A percentile compares a stretch with the other conserved stretches of the same genome.
Conservation (phyloP, 164 flowering plant genomes). For the Magnolia sinica region DNA sequence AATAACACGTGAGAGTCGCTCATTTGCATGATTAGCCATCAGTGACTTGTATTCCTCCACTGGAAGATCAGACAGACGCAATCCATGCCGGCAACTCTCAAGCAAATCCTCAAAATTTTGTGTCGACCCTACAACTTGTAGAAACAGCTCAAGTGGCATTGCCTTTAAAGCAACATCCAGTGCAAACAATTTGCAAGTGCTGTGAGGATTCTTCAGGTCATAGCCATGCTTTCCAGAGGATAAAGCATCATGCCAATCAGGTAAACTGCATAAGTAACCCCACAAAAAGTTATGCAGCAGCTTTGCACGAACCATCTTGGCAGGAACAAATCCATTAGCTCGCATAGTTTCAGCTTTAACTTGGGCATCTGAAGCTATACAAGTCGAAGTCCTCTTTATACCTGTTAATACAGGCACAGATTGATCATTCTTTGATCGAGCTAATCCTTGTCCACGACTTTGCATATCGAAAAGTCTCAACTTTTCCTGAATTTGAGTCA, state of each 20-base stretch:
- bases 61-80: constrained; percentile 74
- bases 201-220: constrained; percentile 50
- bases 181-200: constrained; percentile 54
- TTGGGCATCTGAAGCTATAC: constrained; percentile 32
- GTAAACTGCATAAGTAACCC: constrained; percentile 46
- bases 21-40: constrained; percentile 71
- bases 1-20: constrained; percentile 64
- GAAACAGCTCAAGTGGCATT: constrained; percentile 85
- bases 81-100: constrained; percentile 63
- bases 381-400: constrained; percentile 44
- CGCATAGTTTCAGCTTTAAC: constrained; percentile 61
- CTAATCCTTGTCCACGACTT: constrained; percentile 45
- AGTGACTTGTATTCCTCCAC: constrained; percentile 50
- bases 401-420: constrained; percentile 55
- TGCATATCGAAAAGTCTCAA: constrained; percentile 68
- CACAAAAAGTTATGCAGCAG: constrained; percentile 79
- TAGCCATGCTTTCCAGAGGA: constrained; percentile 30
- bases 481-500: constrained; percentile 69
- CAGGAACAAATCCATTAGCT: constrained; percentile 76
- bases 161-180: constrained; percentile 63
- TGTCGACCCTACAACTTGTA: constrained; percentile 77
- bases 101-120: constrained; percentile 52
- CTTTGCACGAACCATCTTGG: constrained; percentile 90
- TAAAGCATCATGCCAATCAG: constrained; percentile 46
- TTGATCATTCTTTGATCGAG: constrained; percentile 38